A percentile compares a stretch with the other conserved stretches of the same genome.
phyloP scores from a whole-genome alignment of 202 grass and related monocot species.

The Panicum hallii region DNA sequence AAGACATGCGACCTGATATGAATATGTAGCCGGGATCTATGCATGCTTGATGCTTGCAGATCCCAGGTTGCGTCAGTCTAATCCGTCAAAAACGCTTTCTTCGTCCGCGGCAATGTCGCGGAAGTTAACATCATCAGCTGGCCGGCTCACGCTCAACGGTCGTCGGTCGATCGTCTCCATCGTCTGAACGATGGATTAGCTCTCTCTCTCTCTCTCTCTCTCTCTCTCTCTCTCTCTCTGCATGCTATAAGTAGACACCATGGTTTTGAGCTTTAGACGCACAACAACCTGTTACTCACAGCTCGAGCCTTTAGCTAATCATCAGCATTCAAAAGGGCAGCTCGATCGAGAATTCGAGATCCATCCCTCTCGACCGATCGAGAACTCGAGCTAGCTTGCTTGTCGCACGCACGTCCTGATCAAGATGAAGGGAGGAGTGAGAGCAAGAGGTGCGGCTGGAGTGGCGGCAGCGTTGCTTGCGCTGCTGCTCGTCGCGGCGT shows the following conservation, averaged over 20 bases:
- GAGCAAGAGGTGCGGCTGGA: not conserved
- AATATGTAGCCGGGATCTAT: not conserved
- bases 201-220: not conserved
- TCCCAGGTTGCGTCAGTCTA: not conserved
- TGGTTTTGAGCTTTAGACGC: not conserved
- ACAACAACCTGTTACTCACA: not conserved
- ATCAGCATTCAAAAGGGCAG: not conserved
- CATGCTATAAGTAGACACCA: slow-evolving; percentile 18
- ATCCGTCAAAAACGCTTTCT: slow-evolving; percentile 44
- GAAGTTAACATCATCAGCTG: slow-evolving; percentile 11
- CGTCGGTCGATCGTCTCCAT: not conserved
- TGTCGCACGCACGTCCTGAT: not conserved
- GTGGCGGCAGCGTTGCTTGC: not conserved
- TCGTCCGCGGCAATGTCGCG: not conserved
- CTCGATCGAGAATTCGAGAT: not conserved
- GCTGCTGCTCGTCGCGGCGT: slow-evolving; percentile 28
- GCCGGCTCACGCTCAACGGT: not conserved
- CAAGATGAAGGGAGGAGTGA: slow-evolving; percentile 29
- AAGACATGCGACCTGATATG: not conserved
- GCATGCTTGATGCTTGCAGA: not conserved
- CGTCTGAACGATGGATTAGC: not conserved
- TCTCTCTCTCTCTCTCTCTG: not conserved
- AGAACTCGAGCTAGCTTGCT: not conserved
- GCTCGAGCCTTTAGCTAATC: not conserved
- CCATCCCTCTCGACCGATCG: not conserved